Evolutionary conservation across 257 asterid genomes (phyloP).

Genomic region (Leonotis leonurus): DNA sequence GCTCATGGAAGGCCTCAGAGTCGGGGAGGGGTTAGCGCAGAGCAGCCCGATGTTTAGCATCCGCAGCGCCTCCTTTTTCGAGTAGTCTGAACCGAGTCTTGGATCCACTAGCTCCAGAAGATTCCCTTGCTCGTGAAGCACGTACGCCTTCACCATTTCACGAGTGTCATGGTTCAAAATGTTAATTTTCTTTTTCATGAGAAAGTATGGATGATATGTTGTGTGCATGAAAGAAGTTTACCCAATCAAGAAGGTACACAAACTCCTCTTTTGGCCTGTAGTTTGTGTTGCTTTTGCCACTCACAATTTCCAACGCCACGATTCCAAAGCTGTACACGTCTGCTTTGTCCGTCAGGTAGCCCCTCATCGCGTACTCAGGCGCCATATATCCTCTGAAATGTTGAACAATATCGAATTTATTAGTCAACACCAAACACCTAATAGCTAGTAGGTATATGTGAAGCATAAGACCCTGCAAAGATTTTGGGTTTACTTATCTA

Average conservation of each 20-base stretch:
- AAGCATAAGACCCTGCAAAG: too few relatives aligned
- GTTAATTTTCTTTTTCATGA: background rate
- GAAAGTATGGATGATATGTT: background rate
- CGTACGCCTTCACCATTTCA: slow-evolving; percentile 57
- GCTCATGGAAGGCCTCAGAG: slow-evolving; percentile 78
- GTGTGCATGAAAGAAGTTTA: slow-evolving; percentile 17
- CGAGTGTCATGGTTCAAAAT: background rate
- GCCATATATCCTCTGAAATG: slow-evolving; percentile 68
- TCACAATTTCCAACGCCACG: slow-evolving; percentile 57
- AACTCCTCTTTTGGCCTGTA: slow-evolving; percentile 58
- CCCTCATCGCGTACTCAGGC: slow-evolving; percentile 76
- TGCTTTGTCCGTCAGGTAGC: slow-evolving; percentile 70
- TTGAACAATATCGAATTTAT: background rate
- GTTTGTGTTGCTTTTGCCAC: slow-evolving; percentile 58
- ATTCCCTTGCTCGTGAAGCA: slow-evolving; percentile 77
- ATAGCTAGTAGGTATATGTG: too few relatives aligned
- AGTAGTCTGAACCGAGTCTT: slow-evolving; percentile 43
- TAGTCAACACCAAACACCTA: background rate
- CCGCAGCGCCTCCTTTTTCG: slow-evolving; percentile 49
- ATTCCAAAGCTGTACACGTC: slow-evolving; percentile 75
- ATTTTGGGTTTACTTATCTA: too few relatives aligned
- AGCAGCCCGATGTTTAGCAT: slow-evolving; percentile 60
- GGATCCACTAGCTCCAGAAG: slow-evolving; percentile 86
- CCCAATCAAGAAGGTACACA: slow-evolving; percentile 78
- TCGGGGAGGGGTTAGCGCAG: slow-evolving; percentile 75